A percentile compares a stretch with the other conserved stretches of the same genome.
These are phyloP conservation scores for Goffeauzyma gilvescens DNA, from an alignment of 768 basidiomycete genomes.

Conservation along the genomic window DNA sequence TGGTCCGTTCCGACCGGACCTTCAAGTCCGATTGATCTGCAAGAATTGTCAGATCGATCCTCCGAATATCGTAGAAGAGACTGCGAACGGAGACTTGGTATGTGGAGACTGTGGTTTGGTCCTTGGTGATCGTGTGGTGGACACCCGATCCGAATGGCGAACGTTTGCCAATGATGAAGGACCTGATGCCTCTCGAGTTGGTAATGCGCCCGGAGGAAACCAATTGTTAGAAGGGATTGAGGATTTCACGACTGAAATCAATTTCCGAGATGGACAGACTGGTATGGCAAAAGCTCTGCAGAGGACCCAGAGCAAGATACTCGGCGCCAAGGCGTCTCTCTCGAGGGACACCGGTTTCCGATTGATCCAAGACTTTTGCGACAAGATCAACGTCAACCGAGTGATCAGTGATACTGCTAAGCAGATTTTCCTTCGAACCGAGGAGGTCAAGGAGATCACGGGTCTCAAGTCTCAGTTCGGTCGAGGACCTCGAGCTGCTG, in stretches of 20 bases:
- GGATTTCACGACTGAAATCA: conserved; percentile 83
- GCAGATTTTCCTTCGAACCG: conserved; percentile 26
- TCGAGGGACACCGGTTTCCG: conserved; percentile 72
- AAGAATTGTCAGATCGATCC: conserved; percentile 46
- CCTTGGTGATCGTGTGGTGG: conserved; percentile 85
- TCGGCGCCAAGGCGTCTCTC: conserved; percentile 82
- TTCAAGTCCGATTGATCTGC: conserved; percentile 8
- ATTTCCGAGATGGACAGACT: conserved; percentile 83
- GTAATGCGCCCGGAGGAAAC: conserved; percentile 79
- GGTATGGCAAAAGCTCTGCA: conserved; percentile 82
- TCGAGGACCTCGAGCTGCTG: conserved; percentile 1
- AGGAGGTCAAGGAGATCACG: conserved; percentile 13
- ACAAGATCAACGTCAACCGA: conserved; percentile 23
- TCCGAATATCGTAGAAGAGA: conserved; percentile 91
- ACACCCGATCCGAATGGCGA: conserved; percentile 96
- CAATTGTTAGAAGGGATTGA: conserved; percentile 65
- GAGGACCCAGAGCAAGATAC: conserved; percentile 88
- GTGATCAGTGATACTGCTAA: conserved; percentile 27
- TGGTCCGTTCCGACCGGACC: conserved; percentile 8
- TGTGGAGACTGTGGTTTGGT: conserved; percentile 46
- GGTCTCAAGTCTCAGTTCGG: conserved; percentile 7
- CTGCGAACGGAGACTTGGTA: conserved; percentile 90
- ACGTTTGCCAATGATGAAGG: conserved; percentile 99
- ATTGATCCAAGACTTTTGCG: conserved; percentile 20
- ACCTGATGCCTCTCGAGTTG: conserved; percentile 98